Evolutionary conservation across 176 grass and related monocot genomes (phyloP).

Genomic region (Alopecurus myosuroides): DNA sequence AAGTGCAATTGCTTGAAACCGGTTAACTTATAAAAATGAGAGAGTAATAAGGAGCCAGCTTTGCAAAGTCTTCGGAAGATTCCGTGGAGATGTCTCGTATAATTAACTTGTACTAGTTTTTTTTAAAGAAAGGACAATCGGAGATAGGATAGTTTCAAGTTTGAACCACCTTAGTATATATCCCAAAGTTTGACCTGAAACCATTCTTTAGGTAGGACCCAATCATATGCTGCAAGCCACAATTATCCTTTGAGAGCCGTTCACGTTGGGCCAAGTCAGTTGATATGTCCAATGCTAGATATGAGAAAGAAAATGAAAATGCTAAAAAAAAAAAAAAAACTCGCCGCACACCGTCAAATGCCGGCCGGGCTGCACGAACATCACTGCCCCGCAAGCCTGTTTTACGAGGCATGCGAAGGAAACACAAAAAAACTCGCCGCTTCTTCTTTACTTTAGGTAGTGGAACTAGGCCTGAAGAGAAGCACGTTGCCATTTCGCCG

Average conservation of each 20-base stretch:
- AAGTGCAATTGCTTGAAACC: neutral
- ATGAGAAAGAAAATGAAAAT: neutral
- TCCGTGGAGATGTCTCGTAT: neutral
- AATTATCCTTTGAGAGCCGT: neutral
- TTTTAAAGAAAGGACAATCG: neutral
- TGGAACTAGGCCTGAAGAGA: neutral
- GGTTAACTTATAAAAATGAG: neutral
- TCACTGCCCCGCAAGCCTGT: neutral
- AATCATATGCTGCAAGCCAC: neutral
- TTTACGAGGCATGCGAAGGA: no score
- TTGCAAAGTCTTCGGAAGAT: neutral
- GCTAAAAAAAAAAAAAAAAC: no score
- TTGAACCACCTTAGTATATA: neutral
- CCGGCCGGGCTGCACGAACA: neutral
- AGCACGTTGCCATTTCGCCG: conserved; percentile 17
- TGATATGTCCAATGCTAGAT: neutral
- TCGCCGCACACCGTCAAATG: neutral
- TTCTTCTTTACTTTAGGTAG: neutral
- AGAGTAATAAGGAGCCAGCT: neutral
- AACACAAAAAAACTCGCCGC: no score
- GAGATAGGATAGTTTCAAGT: neutral
- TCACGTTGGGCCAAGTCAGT: conserved; percentile 1
- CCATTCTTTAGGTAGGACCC: neutral
- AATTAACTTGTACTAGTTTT: neutral
- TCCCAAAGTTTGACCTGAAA: neutral